phyloP scores from a whole-genome alignment of 176 grass and related monocot genomes.

The Cenchrus americanus region DNA sequence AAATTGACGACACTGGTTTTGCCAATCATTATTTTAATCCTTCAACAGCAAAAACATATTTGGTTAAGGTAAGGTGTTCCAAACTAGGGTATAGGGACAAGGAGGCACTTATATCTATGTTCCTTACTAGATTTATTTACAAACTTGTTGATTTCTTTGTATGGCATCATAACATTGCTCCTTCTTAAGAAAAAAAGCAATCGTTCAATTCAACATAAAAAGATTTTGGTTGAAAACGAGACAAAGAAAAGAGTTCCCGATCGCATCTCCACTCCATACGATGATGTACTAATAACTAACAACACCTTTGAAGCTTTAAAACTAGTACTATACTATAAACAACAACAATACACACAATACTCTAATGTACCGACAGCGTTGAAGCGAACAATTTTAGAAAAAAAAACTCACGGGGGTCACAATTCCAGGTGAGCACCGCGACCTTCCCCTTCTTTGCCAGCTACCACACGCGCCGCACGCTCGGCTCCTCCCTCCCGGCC shows the following conservation, averaged over 20 bases:
- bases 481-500: background rate
- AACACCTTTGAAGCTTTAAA: background rate
- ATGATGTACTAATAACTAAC: background rate
- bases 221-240: background rate
- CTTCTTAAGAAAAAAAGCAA: background rate
- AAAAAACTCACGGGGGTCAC: background rate
- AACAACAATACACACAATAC: background rate
- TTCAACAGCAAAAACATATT: too few relatives aligned
- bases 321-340: too few relatives aligned
- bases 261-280: background rate
- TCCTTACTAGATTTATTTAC: too few relatives aligned
- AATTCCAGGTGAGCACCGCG: background rate
- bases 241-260: background rate
- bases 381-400: background rate
- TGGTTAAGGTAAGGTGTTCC: too few relatives aligned
- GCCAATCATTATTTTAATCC: too few relatives aligned
- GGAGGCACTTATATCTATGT: too few relatives aligned
- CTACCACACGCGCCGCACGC: background rate
- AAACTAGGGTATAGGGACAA: too few relatives aligned
- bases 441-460: background rate
- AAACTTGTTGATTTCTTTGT: too few relatives aligned
- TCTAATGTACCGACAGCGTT: background rate
- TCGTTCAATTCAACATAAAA: background rate
- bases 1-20: too few relatives aligned
- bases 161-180: background rate